Evolutionary conservation across 305 asterid genomes (phyloP).

Genomic region (Fraxinus paxiana): DNA sequence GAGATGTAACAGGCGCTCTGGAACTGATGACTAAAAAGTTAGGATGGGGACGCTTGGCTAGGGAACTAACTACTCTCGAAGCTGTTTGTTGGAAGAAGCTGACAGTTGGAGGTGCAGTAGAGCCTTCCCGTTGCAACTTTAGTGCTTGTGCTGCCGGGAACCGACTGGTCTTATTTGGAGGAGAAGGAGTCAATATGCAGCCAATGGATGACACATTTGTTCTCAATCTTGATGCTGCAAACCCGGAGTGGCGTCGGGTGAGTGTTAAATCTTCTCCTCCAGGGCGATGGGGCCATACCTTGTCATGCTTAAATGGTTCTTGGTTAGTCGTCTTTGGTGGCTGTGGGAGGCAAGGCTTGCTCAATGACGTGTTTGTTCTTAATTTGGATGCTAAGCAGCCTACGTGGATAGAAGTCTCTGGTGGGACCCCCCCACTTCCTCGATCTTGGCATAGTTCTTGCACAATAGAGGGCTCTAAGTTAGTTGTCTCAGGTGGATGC

Average conservation of each 20-base stretch:
- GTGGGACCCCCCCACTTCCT: slow-evolving; percentile 79
- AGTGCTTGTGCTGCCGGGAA: slow-evolving; percentile 95
- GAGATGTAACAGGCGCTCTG: slow-evolving; percentile 76
- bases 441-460: slow-evolving; percentile 96
- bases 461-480: slow-evolving; percentile 83
- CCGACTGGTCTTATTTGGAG: slow-evolving; percentile 82
- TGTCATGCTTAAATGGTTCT: slow-evolving; percentile 76
- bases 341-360: slow-evolving; percentile 82
- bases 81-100: slow-evolving; percentile 83
- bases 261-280: slow-evolving; percentile 85
- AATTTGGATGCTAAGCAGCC: slow-evolving; percentile 87
- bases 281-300: slow-evolving; percentile 95
- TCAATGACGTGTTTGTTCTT: slow-evolving; percentile 80
- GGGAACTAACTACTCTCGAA: slow-evolving; percentile 90
- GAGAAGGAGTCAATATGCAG: slow-evolving; percentile 94
- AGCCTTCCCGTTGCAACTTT: slow-evolving; percentile 89
- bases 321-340: slow-evolving; percentile 94
- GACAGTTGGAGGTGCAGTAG: slow-evolving; percentile 82
- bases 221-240: slow-evolving; percentile 69
- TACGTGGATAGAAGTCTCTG: slow-evolving; percentile 78
- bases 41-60: slow-evolving; percentile 91
- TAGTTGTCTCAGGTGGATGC: slow-evolving; percentile 93
- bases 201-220: slow-evolving; percentile 97
- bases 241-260: slow-evolving; percentile 81
- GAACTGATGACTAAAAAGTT: slow-evolving; percentile 72